Conservation (phyloP, 208 protist genomes). For the Trichomonas gallinae region DNA sequence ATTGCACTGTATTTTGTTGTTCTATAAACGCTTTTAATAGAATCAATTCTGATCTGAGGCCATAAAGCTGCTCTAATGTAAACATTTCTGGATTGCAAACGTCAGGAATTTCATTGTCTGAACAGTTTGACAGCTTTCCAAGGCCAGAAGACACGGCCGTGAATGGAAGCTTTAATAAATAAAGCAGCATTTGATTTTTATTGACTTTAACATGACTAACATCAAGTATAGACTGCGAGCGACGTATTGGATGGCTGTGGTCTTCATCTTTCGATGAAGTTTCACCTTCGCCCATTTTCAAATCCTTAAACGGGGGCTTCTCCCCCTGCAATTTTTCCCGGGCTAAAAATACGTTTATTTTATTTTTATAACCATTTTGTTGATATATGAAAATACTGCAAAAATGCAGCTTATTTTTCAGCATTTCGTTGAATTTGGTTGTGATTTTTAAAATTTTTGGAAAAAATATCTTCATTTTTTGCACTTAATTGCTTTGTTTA, state of each 20-base stretch:
- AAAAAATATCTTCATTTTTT: too few species aligned
- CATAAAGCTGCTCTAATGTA: background rate
- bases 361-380: too few species aligned
- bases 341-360: too few species aligned
- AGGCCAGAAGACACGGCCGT: background rate
- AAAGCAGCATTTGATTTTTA: background rate
- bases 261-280: background rate
- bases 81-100: background rate
- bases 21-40: background rate
- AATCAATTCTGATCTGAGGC: background rate
- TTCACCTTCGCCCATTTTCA: background rate
- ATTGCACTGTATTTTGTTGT: background rate
- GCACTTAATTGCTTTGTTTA: too few species aligned
- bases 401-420: too few species aligned
- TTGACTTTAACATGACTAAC: background rate
- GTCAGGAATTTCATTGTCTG: background rate
- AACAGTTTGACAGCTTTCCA: background rate
- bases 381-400: too few species aligned
- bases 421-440: too few species aligned
- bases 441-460: too few species aligned
- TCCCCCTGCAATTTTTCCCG: too few species aligned
- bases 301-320: too few species aligned
- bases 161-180: background rate
- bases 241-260: background rate
- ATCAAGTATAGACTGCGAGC: background rate